Conservation (phyloP, 164 flowering plant genomes). For the Macadamia integrifolia region DNA sequence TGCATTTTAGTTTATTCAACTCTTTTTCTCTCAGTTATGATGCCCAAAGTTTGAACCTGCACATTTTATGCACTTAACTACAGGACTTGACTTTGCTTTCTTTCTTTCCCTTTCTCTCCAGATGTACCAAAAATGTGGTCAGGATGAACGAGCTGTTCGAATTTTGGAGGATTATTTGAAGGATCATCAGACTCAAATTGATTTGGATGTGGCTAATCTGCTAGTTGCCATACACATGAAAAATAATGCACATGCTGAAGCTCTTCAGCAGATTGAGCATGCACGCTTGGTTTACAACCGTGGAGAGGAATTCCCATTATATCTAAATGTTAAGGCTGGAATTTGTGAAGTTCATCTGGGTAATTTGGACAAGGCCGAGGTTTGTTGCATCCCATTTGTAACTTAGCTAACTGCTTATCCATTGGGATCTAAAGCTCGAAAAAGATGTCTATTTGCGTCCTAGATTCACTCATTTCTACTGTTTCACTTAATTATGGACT, state of each 20-base stretch:
- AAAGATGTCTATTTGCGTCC: not conserved
- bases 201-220: conserved; percentile 47
- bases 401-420: not conserved
- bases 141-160: conserved; percentile 40
- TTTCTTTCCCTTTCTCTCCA: conserved; percentile 12
- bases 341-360: conserved; percentile 67
- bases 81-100: not conserved
- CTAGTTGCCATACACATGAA: conserved; percentile 54
- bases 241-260: conserved; percentile 36
- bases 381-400: conserved; percentile 10
- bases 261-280: conserved; percentile 59
- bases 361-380: conserved; percentile 74
- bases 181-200: conserved; percentile 33
- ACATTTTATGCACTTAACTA: no score
- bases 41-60: no score
- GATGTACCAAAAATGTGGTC: conserved; percentile 59
- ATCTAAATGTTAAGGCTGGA: conserved; percentile 58
- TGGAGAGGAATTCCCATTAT: conserved; percentile 44
- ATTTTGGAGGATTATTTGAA: conserved; percentile 58
- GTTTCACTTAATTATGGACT: not conserved
- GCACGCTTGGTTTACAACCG: conserved; percentile 28
- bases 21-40: not conserved
- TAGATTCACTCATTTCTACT: not conserved
- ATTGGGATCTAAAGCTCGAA: no score
- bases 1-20: not conserved